These are phyloP conservation scores for Saccharata proteae DNA, from an alignment of 2,329 filamentous ascomycete species.

Conservation along the genomic window DNA sequence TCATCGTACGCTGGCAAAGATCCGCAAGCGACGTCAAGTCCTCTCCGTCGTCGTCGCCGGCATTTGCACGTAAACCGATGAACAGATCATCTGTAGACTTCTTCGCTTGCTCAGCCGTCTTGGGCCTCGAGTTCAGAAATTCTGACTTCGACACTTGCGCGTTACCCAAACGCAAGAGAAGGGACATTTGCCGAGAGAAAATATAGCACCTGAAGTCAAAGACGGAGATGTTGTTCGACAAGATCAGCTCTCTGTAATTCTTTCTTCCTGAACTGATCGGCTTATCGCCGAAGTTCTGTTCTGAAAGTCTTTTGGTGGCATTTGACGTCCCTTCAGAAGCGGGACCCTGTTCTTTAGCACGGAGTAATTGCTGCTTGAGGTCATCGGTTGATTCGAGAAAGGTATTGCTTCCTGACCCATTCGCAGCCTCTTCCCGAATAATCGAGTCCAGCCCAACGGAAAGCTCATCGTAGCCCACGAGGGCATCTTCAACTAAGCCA, in stretches of 20 bases:
- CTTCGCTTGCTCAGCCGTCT: slow-evolving; percentile 12
- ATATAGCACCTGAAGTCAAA: slow-evolving; percentile 95
- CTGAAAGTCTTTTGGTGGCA: slow-evolving; percentile 9
- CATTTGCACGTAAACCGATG: slow-evolving; percentile 16
- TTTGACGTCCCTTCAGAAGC: slow-evolving; percentile 3
- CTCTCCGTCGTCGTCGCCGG: slow-evolving; percentile 46
- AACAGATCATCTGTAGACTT: slow-evolving; percentile 20
- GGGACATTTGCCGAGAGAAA: slow-evolving; percentile 74
- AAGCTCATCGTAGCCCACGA: slow-evolving; percentile 91
- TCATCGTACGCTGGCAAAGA: slow-evolving; percentile 67
- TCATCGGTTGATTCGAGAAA: slow-evolving; percentile 65
- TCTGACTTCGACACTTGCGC: slow-evolving; percentile 30
- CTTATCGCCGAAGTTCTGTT: too few relatives aligned
- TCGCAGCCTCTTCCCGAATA: slow-evolving; percentile 57
- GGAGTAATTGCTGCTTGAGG: slow-evolving; percentile 40
- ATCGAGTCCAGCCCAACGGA: slow-evolving; percentile 75
- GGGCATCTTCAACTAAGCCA: slow-evolving; percentile 85
- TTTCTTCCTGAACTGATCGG: slow-evolving; percentile 42
- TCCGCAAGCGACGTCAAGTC: slow-evolving; percentile 74
- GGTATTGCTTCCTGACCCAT: slow-evolving; percentile 57
- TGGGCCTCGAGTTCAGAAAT: slow-evolving; percentile 9
- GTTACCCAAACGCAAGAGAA: slow-evolving; percentile 76
- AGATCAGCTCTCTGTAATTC: slow-evolving; percentile 79
- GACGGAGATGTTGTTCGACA: slow-evolving; percentile 87
- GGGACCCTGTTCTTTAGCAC: slow-evolving; percentile 6